Percentiles rank a stretch among this genome's conserved stretches.
Conservation (phyloP, 805 yeast species). For the Kregervanrija fluxuum region DNA sequence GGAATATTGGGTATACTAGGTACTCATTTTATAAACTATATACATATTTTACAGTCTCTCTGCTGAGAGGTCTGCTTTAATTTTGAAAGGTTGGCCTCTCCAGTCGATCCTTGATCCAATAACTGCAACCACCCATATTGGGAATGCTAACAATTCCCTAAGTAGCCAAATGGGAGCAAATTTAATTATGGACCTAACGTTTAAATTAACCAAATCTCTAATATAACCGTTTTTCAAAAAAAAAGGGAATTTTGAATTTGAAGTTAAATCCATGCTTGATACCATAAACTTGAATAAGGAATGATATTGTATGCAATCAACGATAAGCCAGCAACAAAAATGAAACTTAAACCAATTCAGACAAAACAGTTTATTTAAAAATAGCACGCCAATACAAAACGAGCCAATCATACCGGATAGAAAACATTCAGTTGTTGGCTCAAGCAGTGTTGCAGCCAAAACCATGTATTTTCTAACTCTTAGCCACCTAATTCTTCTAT, state of each 20-base stretch:
- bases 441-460: slow-evolving; percentile 71
- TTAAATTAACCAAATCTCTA: too few species aligned
- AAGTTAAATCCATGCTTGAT: neutral
- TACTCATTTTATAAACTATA: neutral
- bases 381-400: slow-evolving; percentile 44
- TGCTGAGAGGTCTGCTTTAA: slow-evolving; percentile 69
- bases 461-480: slow-evolving; percentile 87
- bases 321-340: slow-evolving; percentile 51
- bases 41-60: slow-evolving; percentile 27
- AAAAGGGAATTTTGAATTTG: neutral
- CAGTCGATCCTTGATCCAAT: slow-evolving; percentile 68
- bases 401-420: slow-evolving; percentile 63
- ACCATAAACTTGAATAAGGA: slow-evolving; percentile 28
- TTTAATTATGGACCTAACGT: slow-evolving; percentile 5
- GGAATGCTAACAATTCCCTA: slow-evolving; percentile 71
- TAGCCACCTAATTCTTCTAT: slow-evolving; percentile 75
- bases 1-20: neutral
- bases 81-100: slow-evolving; percentile 71
- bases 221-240: too few species aligned
- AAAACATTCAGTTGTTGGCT: slow-evolving; percentile 78
- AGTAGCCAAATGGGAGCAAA: slow-evolving; percentile 48
- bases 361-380: slow-evolving; percentile 21
- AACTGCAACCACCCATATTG: slow-evolving; percentile 80
- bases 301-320: slow-evolving; percentile 57
- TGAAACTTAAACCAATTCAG: slow-evolving; percentile 41